Base-by-base conservation (phyloP, 768 basidiomycete species). In the Mycena rebaudengoi region DNA sequence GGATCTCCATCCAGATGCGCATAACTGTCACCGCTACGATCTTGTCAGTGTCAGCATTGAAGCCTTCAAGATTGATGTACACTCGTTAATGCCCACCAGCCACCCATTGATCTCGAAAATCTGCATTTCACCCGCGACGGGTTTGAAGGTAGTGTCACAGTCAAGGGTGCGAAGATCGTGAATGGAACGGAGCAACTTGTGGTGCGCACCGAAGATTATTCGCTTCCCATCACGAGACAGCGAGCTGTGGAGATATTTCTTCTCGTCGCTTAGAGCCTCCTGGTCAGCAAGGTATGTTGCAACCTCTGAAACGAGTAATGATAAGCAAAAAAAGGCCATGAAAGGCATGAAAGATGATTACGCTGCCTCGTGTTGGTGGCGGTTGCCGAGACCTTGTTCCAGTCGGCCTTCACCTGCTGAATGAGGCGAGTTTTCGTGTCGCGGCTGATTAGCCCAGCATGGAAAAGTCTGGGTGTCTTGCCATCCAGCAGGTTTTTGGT, bases 1-100 rank as follows among this genome's bases (percentile, higher is more conserved):
- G 62, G 11, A 63, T 21, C 29, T 63, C 54, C 62, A 63, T 63
- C 62, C 62, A 63, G 25, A 64, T 33, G 12, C 62, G 62, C 37
- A 53, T 53, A 41, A 63, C 46, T 14, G 62, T 63, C 43, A 56
- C 61, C 62, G 53, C 62, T 63, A 25, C 8, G 18, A 40, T 33
- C 5, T 8, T 26, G 21, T 44, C 7, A 56, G 33, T 43, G 40
- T 56, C 39, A 44, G 54, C 13, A 26, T 32, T 40, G 32, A 14
- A n/a, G n/a, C n/a, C 13, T 40, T 23, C 29, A 25, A 23, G 41
- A 43, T 56, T 40, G 35, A 37, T 46, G 55, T 25, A 46, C 55
- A 29, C 33, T 44, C 40, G 37, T 57, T 57, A 32, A 57, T 57
- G 14, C 28, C 55, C 23, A 44, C 14, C 29, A 57, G 55, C 55